These are phyloP conservation scores for Trametes pubescens DNA, from an alignment of 1,284 basidiomycete species.

Conservation along the genomic window DNA sequence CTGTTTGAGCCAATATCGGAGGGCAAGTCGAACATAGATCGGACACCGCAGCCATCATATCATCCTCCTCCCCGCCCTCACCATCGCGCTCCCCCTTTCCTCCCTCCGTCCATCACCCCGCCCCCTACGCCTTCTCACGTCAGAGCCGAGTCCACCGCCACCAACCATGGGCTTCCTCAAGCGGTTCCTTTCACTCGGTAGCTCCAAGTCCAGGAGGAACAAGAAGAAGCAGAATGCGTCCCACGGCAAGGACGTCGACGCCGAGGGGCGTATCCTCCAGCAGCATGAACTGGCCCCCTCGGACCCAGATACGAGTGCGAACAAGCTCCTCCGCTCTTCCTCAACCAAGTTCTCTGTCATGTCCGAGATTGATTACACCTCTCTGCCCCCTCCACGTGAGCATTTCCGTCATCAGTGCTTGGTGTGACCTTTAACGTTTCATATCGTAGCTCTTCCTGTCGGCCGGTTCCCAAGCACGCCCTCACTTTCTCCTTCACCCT, in stretches of 20 bases:
- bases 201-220: conserved; percentile 65
- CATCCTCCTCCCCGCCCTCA: conserved; percentile 3
- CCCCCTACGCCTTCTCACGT: neutral
- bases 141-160: neutral
- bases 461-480: conserved; percentile 60
- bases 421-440: neutral
- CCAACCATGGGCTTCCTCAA: conserved; percentile 71
- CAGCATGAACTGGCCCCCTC: conserved; percentile 42
- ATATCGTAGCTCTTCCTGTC: conserved; percentile 68
- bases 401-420: conserved; percentile 18
- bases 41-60: conserved; percentile 2
- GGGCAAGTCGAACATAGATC: conserved; percentile 11
- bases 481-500: conserved; percentile 49
- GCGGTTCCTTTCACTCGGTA: conserved; percentile 73
- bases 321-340: conserved; percentile 72
- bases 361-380: conserved; percentile 60
- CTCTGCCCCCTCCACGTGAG: conserved; percentile 75
- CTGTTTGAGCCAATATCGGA: conserved; percentile 9
- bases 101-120: neutral
- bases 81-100: conserved; percentile 7
- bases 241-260: conserved; percentile 33
- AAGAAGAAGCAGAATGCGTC: conserved; percentile 37
- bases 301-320: conserved; percentile 63
- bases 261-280: conserved; percentile 37
- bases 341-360: conserved; percentile 69